Percentiles rank a stretch among this genome's conserved stretches.
Conservation (phyloP, 2,329 filamentous ascomycete genomes). For the Trichophyton benhamiae region DNA sequence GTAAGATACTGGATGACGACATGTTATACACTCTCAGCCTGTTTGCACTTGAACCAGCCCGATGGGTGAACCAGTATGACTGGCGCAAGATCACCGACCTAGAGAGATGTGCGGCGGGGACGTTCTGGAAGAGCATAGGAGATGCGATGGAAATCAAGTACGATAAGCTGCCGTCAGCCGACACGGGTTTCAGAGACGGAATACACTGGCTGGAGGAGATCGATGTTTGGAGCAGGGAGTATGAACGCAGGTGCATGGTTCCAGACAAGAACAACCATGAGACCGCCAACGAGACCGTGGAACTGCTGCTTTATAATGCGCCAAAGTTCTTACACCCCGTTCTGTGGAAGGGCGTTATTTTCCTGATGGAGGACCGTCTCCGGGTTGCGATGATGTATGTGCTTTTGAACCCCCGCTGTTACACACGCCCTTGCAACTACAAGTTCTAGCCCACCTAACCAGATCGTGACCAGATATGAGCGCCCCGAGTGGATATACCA, state of each 20-base stretch:
- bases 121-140: slow-evolving; percentile 59
- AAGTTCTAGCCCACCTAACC: not conserved
- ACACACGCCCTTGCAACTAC: not conserved
- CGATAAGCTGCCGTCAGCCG: slow-evolving; percentile 31
- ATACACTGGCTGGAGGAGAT: slow-evolving; percentile 43
- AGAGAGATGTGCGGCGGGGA: slow-evolving; percentile 54
- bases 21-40: slow-evolving; percentile 54
- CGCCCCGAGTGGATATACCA: slow-evolving; percentile 25
- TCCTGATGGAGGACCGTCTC: slow-evolving; percentile 52
- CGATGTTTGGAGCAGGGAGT: slow-evolving; percentile 40
- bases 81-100: slow-evolving; percentile 57
- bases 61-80: slow-evolving; percentile 54
- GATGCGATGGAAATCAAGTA: slow-evolving; percentile 55
- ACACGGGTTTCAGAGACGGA: slow-evolving; percentile 37
- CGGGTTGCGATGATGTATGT: slow-evolving; percentile 53
- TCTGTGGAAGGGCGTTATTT: slow-evolving; percentile 41
- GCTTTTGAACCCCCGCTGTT: not conserved
- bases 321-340: slow-evolving; percentile 34
- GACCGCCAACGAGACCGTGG: slow-evolving; percentile 48
- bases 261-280: slow-evolving; percentile 39
- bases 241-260: slow-evolving; percentile 50
- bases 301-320: slow-evolving; percentile 49
- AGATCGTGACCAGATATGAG: slow-evolving; percentile 27
- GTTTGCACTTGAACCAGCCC: slow-evolving; percentile 53
- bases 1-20: slow-evolving; percentile 50